A percentile compares a stretch with the other conserved stretches of the same genome.
Evolutionary conservation across 1,284 basidiomycete species (phyloP).

Genomic region (Ganoderma meredithae): DNA sequence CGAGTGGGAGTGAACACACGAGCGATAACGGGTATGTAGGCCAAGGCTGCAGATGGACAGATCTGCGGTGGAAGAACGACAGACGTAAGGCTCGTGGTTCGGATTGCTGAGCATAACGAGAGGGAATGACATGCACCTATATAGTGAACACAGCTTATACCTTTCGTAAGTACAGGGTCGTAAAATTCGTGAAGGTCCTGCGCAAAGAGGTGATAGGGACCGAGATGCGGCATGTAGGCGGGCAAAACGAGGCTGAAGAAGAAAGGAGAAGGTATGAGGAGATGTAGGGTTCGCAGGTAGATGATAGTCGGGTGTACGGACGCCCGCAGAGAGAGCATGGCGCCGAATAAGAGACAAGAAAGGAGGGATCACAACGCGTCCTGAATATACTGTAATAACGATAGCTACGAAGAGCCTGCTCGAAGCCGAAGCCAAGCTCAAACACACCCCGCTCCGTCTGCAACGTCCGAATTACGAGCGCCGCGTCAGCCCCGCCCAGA

Average conservation of each 20-base stretch:
- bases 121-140: conserved; percentile 18
- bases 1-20: neutral
- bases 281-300: neutral
- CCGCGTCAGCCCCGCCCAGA: conserved; percentile 54
- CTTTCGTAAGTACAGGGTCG: conserved; percentile 11
- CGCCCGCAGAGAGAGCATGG: neutral
- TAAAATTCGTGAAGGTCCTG: conserved; percentile 9
- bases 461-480: conserved; percentile 32
- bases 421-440: conserved; percentile 14
- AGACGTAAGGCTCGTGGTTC: neutral
- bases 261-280: neutral
- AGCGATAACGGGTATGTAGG: neutral
- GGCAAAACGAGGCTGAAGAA: neutral
- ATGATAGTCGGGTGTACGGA: neutral
- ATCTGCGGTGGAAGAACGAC: neutral
- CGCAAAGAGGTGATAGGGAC: neutral
- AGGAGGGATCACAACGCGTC: conserved; percentile 3
- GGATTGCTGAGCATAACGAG: conserved; percentile 6
- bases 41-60: neutral
- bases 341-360: neutral
- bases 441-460: neutral
- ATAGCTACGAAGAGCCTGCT: conserved; percentile 13
- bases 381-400: neutral
- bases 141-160: conserved; percentile 11
- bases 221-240: neutral